Evolutionary conservation across 2,329 filamentous ascomycete species (phyloP), one percentile per base, ranked within the genome.

Genomic region (Sphaerostilbella broomeana): DNA sequence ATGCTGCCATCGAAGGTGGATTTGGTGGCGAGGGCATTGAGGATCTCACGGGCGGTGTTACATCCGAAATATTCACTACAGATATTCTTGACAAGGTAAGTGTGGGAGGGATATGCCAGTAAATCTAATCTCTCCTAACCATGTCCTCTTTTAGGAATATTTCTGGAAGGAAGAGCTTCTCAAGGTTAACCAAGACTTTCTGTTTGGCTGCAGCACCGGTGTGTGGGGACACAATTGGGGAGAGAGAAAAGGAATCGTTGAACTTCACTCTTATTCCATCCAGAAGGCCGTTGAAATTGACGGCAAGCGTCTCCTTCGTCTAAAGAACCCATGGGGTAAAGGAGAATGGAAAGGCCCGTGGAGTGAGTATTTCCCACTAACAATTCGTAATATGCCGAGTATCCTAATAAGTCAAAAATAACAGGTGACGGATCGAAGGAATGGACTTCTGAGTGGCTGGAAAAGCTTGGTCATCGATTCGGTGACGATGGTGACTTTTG

Each of bases 111-210:
- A n/a, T n/a, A n/a, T n/a, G n/a, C n/a, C n/a, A n/a, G n/a, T n/a
- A n/a, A n/a, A n/a, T n/a, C n/a, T n/a, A n/a, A n/a, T n/a, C n/a
- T n/a, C n/a, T n/a, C n/a, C n/a, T n/a, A n/a, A n/a, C n/a, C n/a
- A n/a, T n/a, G n/a, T n/a, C n/a, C n/a, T n/a, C 3, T 6, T 11
- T 7, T 16, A 57, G 51, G 63, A 67, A 21, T 46, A 54, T 20
- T 90, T 94, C 57, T 94, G 86, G 87, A 72, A 72, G 1, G 78
- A 86, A 21, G 84, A 90, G 54, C 69, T 94, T 3, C 77, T 82
- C 63, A 79, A 81, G 38, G 84, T 86, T 43, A 90, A 92, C 57
- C 67, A 86, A 25, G 79, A 87, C 38, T 90, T 90, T 44, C 68
- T 86, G 4, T 84, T 86, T 42, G 78, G 72, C 19, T 77, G 72